These are phyloP conservation scores for Raddia guianensis DNA, from an alignment of 176 grass and related monocot species.

Conservation along the genomic window DNA sequence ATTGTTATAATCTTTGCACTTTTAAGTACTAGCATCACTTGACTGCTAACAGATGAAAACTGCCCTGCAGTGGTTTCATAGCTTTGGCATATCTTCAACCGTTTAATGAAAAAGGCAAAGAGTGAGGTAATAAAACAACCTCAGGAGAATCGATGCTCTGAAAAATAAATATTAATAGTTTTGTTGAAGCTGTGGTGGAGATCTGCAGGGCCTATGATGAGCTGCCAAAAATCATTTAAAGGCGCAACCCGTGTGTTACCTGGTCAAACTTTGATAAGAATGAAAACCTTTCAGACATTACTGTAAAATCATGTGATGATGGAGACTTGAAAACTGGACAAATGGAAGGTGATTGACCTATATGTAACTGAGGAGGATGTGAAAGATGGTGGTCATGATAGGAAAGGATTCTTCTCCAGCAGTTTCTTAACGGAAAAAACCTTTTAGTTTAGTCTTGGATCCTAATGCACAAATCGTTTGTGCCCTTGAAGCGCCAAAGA, in stretches of 20 bases:
- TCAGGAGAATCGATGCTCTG: constrained; percentile 59
- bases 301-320: constrained; percentile 50
- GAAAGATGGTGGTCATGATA: constrained; percentile 38
- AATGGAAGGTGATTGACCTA: constrained; percentile 43
- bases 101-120: constrained; percentile 77
- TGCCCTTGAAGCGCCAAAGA: constrained; percentile 49
- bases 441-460: constrained; percentile 40
- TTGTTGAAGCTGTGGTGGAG: no score
- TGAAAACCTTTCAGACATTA: constrained; percentile 46
- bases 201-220: constrained; percentile 51
- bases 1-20: background rate
- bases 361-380: constrained; percentile 24
- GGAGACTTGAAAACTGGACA: constrained; percentile 41
- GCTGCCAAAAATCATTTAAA: constrained; percentile 55
- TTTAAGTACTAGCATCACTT: constrained; percentile 30
- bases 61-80: constrained; percentile 75
- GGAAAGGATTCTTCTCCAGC: constrained; percentile 29
- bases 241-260: constrained; percentile 29
- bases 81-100: constrained; percentile 73
- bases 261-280: constrained; percentile 46
- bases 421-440: constrained; percentile 51
- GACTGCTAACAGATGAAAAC: constrained; percentile 37
- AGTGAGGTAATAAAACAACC: constrained; percentile 58
- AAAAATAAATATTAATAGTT: constrained; percentile 38
- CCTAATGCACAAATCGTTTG: constrained; percentile 36